Evolutionary conservation across 441 rosid species (phyloP).

Genomic region (Pelargonium myrrhifolium): DNA sequence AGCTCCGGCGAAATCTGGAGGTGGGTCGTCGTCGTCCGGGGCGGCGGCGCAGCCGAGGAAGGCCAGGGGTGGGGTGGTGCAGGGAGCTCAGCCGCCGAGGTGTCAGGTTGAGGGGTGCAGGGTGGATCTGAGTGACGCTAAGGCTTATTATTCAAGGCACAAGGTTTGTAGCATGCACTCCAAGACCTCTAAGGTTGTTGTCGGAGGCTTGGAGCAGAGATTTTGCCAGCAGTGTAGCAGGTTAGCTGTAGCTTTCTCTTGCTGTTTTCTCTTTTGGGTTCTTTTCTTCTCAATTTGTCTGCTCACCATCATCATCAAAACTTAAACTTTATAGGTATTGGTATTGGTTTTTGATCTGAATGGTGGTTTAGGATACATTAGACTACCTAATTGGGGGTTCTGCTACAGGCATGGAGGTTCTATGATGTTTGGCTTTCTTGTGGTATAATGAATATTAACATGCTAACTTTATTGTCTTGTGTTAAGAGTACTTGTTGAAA

Average conservation of each 20-base stretch:
- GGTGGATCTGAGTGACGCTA: conserved; percentile 86
- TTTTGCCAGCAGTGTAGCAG: conserved; percentile 99
- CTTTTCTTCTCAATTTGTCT: too few species aligned
- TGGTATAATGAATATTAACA: too few species aligned
- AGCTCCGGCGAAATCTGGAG: background rate
- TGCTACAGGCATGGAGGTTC: too few species aligned
- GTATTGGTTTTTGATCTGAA: too few species aligned
- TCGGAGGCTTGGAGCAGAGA: conserved; percentile 78
- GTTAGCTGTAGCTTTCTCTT: conserved; percentile 27
- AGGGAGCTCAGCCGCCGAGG: background rate
- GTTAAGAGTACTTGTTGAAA: too few species aligned
- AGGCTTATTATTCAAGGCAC: conserved; percentile 83
- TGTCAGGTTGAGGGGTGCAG: conserved; percentile 69
- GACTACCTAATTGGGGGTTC: too few species aligned
- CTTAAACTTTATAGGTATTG: too few species aligned
- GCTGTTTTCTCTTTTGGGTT: background rate
- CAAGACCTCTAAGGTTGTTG: conserved; percentile 69
- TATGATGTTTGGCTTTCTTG: too few species aligned
- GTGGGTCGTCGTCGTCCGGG: background rate
- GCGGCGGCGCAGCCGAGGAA: background rate
- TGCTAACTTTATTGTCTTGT: too few species aligned
- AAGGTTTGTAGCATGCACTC: conserved; percentile 86
- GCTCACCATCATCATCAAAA: too few species aligned
- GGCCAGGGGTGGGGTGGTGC: background rate
- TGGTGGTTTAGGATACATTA: too few species aligned